Evolutionary conservation across 805 yeast genomes (phyloP), one percentile per base, ranked within the genome.

Genomic region (Cyberlindnera mississippiensis): DNA sequence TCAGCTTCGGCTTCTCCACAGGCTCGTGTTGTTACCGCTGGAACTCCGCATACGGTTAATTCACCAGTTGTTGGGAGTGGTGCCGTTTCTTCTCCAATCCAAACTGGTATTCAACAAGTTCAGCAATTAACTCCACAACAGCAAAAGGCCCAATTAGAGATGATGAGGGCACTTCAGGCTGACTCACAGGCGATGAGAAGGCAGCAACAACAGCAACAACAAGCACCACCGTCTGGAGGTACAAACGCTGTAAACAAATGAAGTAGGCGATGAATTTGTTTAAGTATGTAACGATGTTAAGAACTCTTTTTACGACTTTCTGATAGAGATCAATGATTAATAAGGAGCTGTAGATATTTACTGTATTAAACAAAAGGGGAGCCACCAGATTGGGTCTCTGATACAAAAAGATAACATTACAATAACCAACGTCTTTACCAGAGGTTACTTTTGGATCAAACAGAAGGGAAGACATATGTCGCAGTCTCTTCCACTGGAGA

Each of bases 401-500:
- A 20, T 9, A 20, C 6, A 20, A 20, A 20, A 20, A 20, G 24
- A 20, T 20, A 20, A 6, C 6, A 20, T 20, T 20, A 6, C n/a
- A n/a, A 9, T 20, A 20, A 20, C 24, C 24, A 20, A 20, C 24
- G 33, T 30, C 13, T 20, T 20, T 20, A 20, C n/a, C n/a, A n/a
- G n/a, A n/a, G n/a, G n/a, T n/a, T n/a, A n/a, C n/a, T n/a, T n/a
- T n/a, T n/a, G n/a, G 24, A 20, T 35, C 29, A 35, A 18, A 35
- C 16, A 16, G 42, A 8, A 50, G 71, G 71, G 39, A 68, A 57
- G 28, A 63, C 56, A 40, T 66, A 65, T 18, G 80, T 78, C 7
- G 88, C 87, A 9, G 79, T 71, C 49, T 79, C 84, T 51, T 75
- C 81, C 16, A 62, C 62, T 8, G 62, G 59, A 17, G 60, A 57